Percentiles rank a stretch among this genome's conserved stretches.
Evolutionary conservation across 495 filamentous ascomycete species (phyloP).

Genomic region (Trichoderma orchidacearum): DNA sequence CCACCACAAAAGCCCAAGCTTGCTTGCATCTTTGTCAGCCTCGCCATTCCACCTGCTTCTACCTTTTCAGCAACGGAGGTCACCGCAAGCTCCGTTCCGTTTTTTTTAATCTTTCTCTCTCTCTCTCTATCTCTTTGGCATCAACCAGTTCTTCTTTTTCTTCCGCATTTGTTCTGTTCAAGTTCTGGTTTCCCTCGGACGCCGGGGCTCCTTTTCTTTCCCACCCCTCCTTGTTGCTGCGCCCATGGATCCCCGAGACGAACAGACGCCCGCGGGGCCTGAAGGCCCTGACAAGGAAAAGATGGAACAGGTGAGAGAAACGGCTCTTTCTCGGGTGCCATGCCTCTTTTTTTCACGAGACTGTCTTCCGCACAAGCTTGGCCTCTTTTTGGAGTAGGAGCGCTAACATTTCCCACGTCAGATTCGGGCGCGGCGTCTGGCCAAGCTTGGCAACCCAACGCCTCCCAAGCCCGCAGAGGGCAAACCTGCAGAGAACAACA

Average conservation of each 20-base stretch:
- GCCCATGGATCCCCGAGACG: conserved; percentile 7
- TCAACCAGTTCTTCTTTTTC: too few species aligned
- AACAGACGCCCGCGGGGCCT: conserved; percentile 5
- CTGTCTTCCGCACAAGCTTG: too few species aligned
- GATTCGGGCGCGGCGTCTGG: conserved; percentile 27
- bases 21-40: neutral
- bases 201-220: neutral
- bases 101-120: neutral
- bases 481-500: neutral
- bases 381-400: too few species aligned
- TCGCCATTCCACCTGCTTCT: conserved; percentile 1
- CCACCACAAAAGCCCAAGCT: neutral
- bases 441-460: conserved; percentile 18
- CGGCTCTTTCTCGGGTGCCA: neutral
- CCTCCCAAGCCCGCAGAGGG: conserved; percentile 3
- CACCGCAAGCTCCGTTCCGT: neutral
- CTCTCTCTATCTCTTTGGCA: neutral
- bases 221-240: neutral
- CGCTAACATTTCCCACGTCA: too few species aligned
- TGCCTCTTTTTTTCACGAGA: neutral
- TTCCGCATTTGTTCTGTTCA: too few species aligned
- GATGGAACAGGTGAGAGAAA: conserved; percentile 16
- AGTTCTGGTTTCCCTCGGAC: too few species aligned
- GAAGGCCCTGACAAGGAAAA: conserved; percentile 19
- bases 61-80: neutral